phyloP scores from a whole-genome alignment of 345 rosid genomes.

The Salix viminalis region DNA sequence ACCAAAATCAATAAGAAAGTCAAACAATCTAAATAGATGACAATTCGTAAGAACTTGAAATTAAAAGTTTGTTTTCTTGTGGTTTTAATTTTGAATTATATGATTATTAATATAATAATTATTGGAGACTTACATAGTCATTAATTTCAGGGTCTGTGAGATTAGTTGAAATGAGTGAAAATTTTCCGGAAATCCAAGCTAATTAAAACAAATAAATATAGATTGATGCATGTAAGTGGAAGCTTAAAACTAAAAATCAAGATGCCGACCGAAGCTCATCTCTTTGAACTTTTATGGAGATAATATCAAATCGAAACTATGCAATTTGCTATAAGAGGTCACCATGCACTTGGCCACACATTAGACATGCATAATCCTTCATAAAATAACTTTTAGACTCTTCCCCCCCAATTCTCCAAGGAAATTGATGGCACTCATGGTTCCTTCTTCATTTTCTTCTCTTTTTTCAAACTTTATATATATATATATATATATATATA shows the following conservation, averaged over 20 bases:
- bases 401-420: not conserved
- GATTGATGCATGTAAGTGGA: not conserved
- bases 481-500: too few relatives aligned
- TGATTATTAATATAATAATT: too few relatives aligned
- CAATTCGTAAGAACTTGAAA: too few relatives aligned
- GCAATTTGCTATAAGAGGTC: not conserved
- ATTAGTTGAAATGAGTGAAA: too few relatives aligned
- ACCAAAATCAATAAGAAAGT: too few relatives aligned
- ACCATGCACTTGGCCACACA: not conserved
- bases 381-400: not conserved
- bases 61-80: too few relatives aligned
- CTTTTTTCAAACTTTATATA: too few relatives aligned
- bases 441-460: too few relatives aligned
- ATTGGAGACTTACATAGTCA: accelerated
- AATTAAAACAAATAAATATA: not conserved
- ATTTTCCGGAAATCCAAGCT: too few relatives aligned
- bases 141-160: accelerated
- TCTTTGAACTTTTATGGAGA: not conserved
- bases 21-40: too few relatives aligned
- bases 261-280: not conserved
- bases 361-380: not conserved
- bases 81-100: too few relatives aligned
- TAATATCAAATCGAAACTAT: not conserved
- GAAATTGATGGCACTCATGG: not conserved
- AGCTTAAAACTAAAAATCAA: not conserved